These are phyloP conservation scores for Cyberlindnera amylophila DNA, from an alignment of 805 yeast genomes.

Conservation along the genomic window DNA sequence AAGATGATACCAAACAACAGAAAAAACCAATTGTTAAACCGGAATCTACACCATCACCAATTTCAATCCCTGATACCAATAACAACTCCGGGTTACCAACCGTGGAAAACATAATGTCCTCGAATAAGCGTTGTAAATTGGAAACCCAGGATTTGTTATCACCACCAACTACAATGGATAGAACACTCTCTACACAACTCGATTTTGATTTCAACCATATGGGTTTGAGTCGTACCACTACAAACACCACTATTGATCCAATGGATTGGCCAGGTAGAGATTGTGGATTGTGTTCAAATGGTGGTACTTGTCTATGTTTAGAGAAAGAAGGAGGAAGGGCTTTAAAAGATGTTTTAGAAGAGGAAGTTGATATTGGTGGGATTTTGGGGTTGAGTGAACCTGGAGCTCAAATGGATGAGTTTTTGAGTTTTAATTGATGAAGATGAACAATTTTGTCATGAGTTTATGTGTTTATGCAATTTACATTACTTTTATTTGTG, in stretches of 20 bases:
- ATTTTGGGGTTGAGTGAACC: too few relatives aligned
- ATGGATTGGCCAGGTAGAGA: constrained; percentile 13
- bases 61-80: constrained; percentile 8
- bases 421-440: constrained; percentile 4
- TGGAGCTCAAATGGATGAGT: constrained; percentile 9
- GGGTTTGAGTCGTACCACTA: constrained; percentile 16
- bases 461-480: too few relatives aligned
- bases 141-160: constrained; percentile 15
- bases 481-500: not conserved
- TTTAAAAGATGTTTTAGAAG: constrained; percentile 5
- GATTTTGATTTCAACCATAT: not conserved
- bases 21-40: constrained; percentile 1
- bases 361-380: constrained; percentile 1
- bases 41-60: constrained; percentile 27
- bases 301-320: constrained; percentile 17
- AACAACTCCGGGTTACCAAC: constrained; percentile 13
- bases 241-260: constrained; percentile 21
- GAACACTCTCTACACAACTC: not conserved
- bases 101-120: constrained; percentile 10
- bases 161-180: constrained; percentile 1
- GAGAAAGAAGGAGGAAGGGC: constrained; percentile 10
- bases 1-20: constrained; percentile 1
- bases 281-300: constrained; percentile 18
- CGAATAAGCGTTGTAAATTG: not conserved
- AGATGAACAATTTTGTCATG: too few relatives aligned